Conservation (phyloP, 2,329 filamentous ascomycete genomes). For the Sporothrix dimorphospora region DNA sequence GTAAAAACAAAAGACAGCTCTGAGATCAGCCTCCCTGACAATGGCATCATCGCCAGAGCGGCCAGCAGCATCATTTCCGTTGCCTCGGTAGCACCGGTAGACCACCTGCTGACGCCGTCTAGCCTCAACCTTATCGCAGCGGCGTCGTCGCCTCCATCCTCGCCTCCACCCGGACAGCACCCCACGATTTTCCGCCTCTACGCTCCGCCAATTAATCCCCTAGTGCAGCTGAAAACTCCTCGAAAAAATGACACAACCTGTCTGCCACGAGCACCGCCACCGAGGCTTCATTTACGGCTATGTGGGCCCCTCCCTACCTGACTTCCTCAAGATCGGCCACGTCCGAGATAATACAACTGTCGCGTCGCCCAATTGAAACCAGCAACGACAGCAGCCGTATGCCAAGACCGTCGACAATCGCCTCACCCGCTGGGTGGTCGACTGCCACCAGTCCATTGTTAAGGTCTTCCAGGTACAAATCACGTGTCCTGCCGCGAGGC, state of each 20-base stretch:
- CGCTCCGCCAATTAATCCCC: background rate
- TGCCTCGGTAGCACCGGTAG: background rate
- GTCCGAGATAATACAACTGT: background rate
- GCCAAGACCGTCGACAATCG: background rate
- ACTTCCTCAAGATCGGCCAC: constrained; percentile 5
- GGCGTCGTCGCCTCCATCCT: background rate
- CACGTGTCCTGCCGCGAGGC: background rate
- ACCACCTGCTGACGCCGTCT: background rate
- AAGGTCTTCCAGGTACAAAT: constrained; percentile 13
- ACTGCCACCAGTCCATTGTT: background rate
- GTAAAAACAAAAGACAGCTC: constrained; percentile 8
- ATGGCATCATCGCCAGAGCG: too few relatives aligned
- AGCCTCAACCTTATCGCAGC: background rate
- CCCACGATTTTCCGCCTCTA: background rate
- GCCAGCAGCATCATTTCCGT: background rate
- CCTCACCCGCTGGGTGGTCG: background rate
- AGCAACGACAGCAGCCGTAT: background rate
- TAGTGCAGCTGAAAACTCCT: background rate
- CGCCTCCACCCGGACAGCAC: background rate
- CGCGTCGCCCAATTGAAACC: background rate
- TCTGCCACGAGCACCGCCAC: constrained; percentile 2
- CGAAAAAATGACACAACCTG: background rate
- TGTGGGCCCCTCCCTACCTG: background rate
- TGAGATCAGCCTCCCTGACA: background rate
- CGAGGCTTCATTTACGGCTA: constrained; percentile 13